phyloP scores from a whole-genome alignment of 78 protist species.

The Kipferlia bialata region DNA sequence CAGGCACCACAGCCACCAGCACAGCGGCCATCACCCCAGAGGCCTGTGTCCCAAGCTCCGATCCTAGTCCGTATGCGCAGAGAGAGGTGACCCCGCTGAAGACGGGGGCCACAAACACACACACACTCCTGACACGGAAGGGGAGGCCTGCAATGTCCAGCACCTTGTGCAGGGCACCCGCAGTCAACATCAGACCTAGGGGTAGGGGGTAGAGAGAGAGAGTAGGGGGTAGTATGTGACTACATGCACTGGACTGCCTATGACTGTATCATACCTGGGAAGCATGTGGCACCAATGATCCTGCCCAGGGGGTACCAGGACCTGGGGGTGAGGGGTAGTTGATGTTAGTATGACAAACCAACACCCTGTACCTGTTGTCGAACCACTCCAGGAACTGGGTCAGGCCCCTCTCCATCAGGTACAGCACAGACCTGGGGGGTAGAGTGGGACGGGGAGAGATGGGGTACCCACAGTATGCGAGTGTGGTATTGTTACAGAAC shows the following conservation, averaged over 20 bases:
- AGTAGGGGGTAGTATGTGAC: background rate
- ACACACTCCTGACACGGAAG: conserved; percentile 70
- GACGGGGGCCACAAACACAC: conserved; percentile 83
- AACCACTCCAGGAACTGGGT: conserved; percentile 86
- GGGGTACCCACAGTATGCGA: too few species aligned
- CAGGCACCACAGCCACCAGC: conserved; percentile 72
- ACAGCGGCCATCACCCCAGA: conserved; percentile 80
- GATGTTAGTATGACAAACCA: too few species aligned
- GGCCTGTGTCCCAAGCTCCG: conserved; percentile 11
- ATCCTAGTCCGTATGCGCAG: conserved; percentile 40
- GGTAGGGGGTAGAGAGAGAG: background rate
- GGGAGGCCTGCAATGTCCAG: conserved; percentile 52
- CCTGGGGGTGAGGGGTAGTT: too few species aligned
- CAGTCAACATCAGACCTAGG: conserved; percentile 82
- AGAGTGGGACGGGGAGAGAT: too few species aligned
- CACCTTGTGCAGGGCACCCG: conserved; percentile 58
- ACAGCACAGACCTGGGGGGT: conserved; percentile 63
- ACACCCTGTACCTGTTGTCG: too few species aligned
- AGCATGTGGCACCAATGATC: conserved; percentile 86
- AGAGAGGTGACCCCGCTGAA: conserved; percentile 67
- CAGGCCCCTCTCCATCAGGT: conserved; percentile 72
- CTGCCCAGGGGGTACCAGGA: conserved; percentile 98
- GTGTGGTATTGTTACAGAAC: too few species aligned
- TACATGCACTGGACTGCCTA: background rate
- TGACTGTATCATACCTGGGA: too few species aligned